These are phyloP conservation scores for Calonectria leucothoes DNA, from an alignment of 2,329 filamentous ascomycete species.

Conservation along the genomic window DNA sequence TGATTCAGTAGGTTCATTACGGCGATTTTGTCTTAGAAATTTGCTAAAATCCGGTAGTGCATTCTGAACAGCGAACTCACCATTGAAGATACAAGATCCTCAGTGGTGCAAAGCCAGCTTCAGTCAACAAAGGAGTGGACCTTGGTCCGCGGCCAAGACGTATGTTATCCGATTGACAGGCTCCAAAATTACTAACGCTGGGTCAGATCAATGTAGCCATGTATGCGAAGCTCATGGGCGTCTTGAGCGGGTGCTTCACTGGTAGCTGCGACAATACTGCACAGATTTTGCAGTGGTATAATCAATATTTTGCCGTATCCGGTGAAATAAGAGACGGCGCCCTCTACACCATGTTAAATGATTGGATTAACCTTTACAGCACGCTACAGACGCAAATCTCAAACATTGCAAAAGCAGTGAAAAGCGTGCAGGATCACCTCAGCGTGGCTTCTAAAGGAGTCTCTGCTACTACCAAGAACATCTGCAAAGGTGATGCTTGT, in stretches of 20 bases:
- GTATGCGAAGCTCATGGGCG: neutral
- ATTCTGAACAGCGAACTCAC: neutral
- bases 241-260: neutral
- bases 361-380: neutral
- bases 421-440: neutral
- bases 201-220: neutral
- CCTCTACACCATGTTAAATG: neutral
- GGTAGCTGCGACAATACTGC: neutral
- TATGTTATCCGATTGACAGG: neutral
- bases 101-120: neutral
- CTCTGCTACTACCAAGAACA: neutral
- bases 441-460: neutral
- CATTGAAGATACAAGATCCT: neutral
- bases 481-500: neutral
- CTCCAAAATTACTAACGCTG: neutral
- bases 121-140: neutral
- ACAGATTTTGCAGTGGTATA: neutral
- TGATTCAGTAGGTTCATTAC: neutral
- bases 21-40: neutral
- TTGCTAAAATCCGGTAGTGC: neutral
- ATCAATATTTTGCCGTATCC: neutral
- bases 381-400: neutral
- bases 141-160: neutral
- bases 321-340: neutral
- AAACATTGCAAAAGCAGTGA: neutral